These are phyloP conservation scores for Pythium folliculosum DNA, from an alignment of 352 stramenopile species.

Conservation along the genomic window DNA sequence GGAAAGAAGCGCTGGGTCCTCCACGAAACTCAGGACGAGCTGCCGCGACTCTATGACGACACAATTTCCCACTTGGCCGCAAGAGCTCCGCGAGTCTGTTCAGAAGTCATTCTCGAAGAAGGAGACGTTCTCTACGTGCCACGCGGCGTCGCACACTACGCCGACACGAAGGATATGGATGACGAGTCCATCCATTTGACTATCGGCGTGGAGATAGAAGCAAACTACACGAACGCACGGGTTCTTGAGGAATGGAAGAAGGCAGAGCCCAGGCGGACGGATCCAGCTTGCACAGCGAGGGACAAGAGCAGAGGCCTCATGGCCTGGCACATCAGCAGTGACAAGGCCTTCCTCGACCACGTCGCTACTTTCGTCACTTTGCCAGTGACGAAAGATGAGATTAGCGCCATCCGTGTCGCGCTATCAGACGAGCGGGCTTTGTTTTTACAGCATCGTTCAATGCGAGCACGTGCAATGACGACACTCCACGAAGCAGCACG, in stretches of 20 bases:
- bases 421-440: constrained; percentile 1
- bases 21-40: constrained; percentile 8
- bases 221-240: constrained; percentile 20
- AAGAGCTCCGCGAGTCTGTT: not conserved
- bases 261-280: not conserved
- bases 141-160: constrained; percentile 36
- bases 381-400: not conserved
- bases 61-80: not conserved
- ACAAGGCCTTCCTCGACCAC: not conserved
- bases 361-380: not conserved
- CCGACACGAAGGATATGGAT: constrained; percentile 27
- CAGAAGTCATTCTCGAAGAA: constrained; percentile 21
- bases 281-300: not conserved
- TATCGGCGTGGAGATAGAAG: constrained; percentile 39
- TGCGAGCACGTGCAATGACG: not conserved
- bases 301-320: constrained; percentile 26
- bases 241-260: constrained; percentile 9
- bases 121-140: constrained; percentile 38
- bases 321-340: constrained; percentile 30
- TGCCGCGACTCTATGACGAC: constrained; percentile 35
- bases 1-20: constrained; percentile 36
- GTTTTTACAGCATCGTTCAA: not conserved
- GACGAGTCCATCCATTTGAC: constrained; percentile 41
- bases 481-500: constrained; percentile 5
- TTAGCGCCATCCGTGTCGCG: not conserved